Evolutionary conservation across 2,329 filamentous ascomycete genomes (phyloP), one percentile per base, ranked within the genome.

Genomic region (Aspergillus latus): DNA sequence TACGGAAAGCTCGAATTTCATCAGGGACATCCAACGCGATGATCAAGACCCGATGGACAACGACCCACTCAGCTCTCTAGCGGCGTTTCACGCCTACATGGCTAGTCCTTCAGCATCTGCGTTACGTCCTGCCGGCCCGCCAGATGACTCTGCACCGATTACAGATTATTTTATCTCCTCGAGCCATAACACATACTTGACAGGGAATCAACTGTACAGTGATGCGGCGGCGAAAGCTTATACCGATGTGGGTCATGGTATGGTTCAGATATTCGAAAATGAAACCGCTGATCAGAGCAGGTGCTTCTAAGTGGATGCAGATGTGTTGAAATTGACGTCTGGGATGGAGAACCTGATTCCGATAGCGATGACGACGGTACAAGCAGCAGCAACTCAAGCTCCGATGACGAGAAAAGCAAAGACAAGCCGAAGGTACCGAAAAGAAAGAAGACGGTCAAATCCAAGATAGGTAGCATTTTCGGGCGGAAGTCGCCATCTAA

Each of bases 291-390:
- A 59, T 52, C 1, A 9, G 43, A 34, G 48, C 65, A 90, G 82
- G 88, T 89, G 10, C 84, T 97, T 10, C 79, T 84, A 36, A 82
- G 85, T 50, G 89, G 90, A 47, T 96, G 92, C 68, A 86, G 92
- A 59, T 97, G 92, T 68, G 91, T 97, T 46, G 92, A 97, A 72
- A 94, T 97, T 54, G 93, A 97, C 68, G 91, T 97, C 2, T 96
- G 92, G 89, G 90, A 97, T 72, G 90, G 91, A 10, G 79, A 82
- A 43, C 74, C 75, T 7, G 76, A 72, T 16, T 73, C 75, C 1
- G 67, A 71, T 11, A 68, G 68, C 46, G 60, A 65, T 16, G 57
- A 65, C 21, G 57, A 68, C 60, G 64, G 68, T 59, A 71, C 77
- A 15, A 72, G 68, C 47, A 66, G 63, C 50, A 72, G 68, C 51